Evolutionary conservation across 805 yeast genomes (phyloP).

Genomic region (Martiniozyma abietophila): DNA sequence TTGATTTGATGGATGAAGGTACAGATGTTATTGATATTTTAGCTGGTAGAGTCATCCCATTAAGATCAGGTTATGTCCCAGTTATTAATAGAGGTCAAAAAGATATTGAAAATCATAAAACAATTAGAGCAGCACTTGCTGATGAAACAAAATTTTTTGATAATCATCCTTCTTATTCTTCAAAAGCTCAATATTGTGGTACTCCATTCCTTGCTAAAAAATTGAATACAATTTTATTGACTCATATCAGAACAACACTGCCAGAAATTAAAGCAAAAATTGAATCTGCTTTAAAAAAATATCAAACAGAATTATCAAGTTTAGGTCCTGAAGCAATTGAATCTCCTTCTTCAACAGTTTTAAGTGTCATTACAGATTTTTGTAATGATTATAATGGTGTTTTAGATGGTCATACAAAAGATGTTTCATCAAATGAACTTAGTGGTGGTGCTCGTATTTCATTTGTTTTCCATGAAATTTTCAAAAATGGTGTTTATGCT

Average conservation of each 20-base stretch:
- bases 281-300: constrained; percentile 75
- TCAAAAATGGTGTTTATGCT: constrained; percentile 83
- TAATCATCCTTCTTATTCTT: constrained; percentile 80
- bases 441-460: constrained; percentile 98
- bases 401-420: constrained; percentile 87
- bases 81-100: constrained; percentile 96
- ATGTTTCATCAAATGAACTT: constrained; percentile 77
- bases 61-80: constrained; percentile 93
- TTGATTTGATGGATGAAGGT: constrained; percentile 96
- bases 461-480: constrained; percentile 94
- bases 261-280: constrained; percentile 93
- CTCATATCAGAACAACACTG: constrained; percentile 78
- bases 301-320: constrained; percentile 63
- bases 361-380: constrained; percentile 86
- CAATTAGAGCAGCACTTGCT: constrained; percentile 77
- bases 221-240: constrained; percentile 76
- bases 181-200: constrained; percentile 94
- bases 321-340: constrained; percentile 89
- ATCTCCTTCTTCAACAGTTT: constrained; percentile 80
- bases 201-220: constrained; percentile 95
- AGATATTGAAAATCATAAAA: constrained; percentile 82
- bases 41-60: constrained; percentile 91
- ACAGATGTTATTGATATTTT: constrained; percentile 94
- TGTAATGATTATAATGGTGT: constrained; percentile 86
- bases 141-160: constrained; percentile 80